Conservation (phyloP, 2,329 filamentous ascomycete species). For the Immersiporthe knoxdaviesiana region DNA sequence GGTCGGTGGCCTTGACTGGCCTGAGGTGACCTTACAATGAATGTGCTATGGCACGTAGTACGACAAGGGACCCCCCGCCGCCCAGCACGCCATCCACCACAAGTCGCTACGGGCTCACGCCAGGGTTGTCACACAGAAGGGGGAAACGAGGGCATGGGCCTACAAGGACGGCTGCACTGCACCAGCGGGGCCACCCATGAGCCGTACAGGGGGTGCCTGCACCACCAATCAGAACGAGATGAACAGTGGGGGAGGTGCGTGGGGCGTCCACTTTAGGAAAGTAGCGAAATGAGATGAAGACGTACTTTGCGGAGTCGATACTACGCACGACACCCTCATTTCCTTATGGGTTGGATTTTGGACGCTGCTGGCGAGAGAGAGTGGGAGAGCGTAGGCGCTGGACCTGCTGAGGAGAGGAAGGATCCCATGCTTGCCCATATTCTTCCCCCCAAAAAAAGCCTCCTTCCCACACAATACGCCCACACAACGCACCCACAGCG, state of each 20-base stretch:
- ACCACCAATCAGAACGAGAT: background rate
- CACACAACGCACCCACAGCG: constrained; percentile 1
- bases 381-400: background rate
- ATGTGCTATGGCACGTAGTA: background rate
- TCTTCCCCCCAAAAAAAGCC: background rate
- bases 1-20: background rate
- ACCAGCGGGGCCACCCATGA: background rate
- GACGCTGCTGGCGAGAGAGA: background rate
- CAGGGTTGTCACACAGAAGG: constrained; percentile 1
- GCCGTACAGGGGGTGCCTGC: background rate
- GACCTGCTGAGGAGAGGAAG: background rate
- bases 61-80: background rate
- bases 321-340: constrained; percentile 16
- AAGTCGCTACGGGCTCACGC: background rate
- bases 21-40: background rate
- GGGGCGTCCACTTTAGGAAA: constrained; percentile 18
- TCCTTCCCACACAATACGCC: background rate
- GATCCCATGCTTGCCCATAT: background rate
- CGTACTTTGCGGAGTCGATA: constrained; percentile 6
- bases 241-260: constrained; percentile 6
- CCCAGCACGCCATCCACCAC: background rate
- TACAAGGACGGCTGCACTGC: background rate
- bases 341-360: constrained; percentile 1
- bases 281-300: constrained; percentile 15
- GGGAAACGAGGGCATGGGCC: background rate